These are phyloP conservation scores for Cutaneotrichosporon cavernicola DNA, from an alignment of 1,284 basidiomycete genomes.

Conservation along the genomic window DNA sequence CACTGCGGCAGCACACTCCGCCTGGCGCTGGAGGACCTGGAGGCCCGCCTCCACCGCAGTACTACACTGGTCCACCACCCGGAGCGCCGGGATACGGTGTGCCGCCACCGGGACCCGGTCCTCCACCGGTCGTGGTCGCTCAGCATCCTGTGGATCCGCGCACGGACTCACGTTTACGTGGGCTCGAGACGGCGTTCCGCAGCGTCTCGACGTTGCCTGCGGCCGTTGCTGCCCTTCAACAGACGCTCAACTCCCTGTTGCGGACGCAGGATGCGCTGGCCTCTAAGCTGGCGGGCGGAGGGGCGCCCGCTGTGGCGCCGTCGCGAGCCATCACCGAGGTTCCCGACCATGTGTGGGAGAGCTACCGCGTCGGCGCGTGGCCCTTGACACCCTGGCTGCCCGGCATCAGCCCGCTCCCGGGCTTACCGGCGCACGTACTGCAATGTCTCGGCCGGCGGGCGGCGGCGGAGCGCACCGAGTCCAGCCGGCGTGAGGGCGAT, in stretches of 20 bases:
- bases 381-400: constrained; percentile 49
- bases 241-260: constrained; percentile 21
- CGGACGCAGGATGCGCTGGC: constrained; percentile 21
- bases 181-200: constrained; percentile 22
- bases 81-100: constrained; percentile 16
- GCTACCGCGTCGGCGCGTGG: constrained; percentile 45
- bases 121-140: constrained; percentile 6
- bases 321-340: constrained; percentile 24
- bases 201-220: constrained; percentile 20
- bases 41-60: constrained; percentile 10
- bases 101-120: not conserved
- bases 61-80: constrained; percentile 17
- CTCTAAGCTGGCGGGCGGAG: constrained; percentile 9
- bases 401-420: constrained; percentile 39
- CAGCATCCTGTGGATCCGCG: constrained; percentile 13
- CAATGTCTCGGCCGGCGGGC: constrained; percentile 39
- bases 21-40: constrained; percentile 3
- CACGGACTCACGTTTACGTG: constrained; percentile 21
- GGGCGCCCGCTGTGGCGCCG: not conserved
- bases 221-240: constrained; percentile 21
- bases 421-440: constrained; percentile 41
- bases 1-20: constrained; percentile 20
- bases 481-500: constrained; percentile 31
- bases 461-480: constrained; percentile 32
- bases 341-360: constrained; percentile 39